Percentiles rank a stretch among this genome's conserved stretches.
These are phyloP conservation scores for Myriosclerotinia duriaeana DNA, from an alignment of 2,329 filamentous ascomycete genomes.

Conservation along the genomic window DNA sequence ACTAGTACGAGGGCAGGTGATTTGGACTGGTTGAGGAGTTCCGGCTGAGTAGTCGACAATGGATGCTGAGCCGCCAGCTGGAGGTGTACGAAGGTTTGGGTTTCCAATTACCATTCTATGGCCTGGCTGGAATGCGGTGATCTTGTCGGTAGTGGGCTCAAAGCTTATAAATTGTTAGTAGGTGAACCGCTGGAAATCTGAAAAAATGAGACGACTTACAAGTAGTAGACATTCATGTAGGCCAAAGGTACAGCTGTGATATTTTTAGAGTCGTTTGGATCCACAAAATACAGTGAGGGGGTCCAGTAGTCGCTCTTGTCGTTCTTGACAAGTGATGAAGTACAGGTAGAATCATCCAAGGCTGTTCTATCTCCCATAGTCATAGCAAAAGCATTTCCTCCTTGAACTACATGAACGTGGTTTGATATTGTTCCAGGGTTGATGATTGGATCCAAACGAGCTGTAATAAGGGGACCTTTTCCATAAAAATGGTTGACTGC, in stretches of 20 bases:
- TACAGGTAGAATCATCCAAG: constrained; percentile 65
- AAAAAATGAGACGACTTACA: constrained; percentile 46
- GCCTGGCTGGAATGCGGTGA: constrained; percentile 71
- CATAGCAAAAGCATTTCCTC: constrained; percentile 54
- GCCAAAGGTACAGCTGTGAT: constrained; percentile 59
- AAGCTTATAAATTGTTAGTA: constrained; percentile 48
- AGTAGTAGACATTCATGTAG: constrained; percentile 77
- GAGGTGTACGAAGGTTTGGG: constrained; percentile 61
- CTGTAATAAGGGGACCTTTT: constrained; percentile 58
- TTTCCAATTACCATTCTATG: constrained; percentile 83
- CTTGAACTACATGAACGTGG: constrained; percentile 75
- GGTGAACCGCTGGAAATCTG: not conserved
- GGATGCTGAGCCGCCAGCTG: constrained; percentile 50
- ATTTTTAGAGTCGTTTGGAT: constrained; percentile 59
- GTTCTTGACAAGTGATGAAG: constrained; percentile 74
- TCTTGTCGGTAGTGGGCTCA: constrained; percentile 60
- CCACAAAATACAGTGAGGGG: constrained; percentile 74
- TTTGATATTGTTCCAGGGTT: constrained; percentile 57
- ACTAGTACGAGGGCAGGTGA: constrained; percentile 57
- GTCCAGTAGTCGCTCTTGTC: constrained; percentile 91
- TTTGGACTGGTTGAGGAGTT: constrained; percentile 55
- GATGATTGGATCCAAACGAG: constrained; percentile 76
- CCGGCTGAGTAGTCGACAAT: constrained; percentile 55
- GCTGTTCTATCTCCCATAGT: constrained; percentile 57
- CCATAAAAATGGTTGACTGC: constrained; percentile 72